Base-by-base conservation (phyloP, 2,329 filamentous ascomycete genomes). In the Sporothrix curviconia region DNA sequence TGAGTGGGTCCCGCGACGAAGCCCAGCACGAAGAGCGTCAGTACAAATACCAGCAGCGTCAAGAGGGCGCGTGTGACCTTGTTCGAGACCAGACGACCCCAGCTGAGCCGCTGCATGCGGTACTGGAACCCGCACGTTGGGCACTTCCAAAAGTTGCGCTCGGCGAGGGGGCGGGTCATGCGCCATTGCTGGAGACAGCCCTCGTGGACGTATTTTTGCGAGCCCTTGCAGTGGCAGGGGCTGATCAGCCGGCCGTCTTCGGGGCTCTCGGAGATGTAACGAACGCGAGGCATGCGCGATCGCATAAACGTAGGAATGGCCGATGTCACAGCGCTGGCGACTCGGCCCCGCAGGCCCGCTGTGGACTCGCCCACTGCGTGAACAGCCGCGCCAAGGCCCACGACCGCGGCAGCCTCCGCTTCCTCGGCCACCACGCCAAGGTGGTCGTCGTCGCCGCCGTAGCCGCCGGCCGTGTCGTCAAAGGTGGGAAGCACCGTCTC, bases 171-270 rank as follows among this genome's bases (percentile, higher is more conserved):
- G 67, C 90, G 84, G 43, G 89, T 81, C 61, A 86, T 80, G 64
- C 94, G 83, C 90, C 92, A 97, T 11, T 82, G 78, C 66, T 88
- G 83, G 50, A 99, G 78, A 68, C 94, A 99, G 30, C 85, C 87
- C 71, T 96, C 90, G 70, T 99, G 94, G 24, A 97, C 91, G 72
- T 95, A 96, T 74, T 89, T 89, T 65, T 92, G 89, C 39, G 89
- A 90, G 54, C 94, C 94, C 74, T 90, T 95, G 79, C 94, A 99
- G 73, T 86, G 85, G 78, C 94, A 99, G 36, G 94, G 94, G 55
- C 88, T 87, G 65, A 97, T 81, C 28, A 99, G 77, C 52, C 90
- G 85, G 39, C 90, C 90, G 30, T 87, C 80, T 62, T 86, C 79
- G 7, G 84, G 79, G 63, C 90, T 88, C 60, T 88, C 82, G 24